Conservation (phyloP, 2,329 filamentous ascomycete species). For the Sclerotinia spermophila region DNA sequence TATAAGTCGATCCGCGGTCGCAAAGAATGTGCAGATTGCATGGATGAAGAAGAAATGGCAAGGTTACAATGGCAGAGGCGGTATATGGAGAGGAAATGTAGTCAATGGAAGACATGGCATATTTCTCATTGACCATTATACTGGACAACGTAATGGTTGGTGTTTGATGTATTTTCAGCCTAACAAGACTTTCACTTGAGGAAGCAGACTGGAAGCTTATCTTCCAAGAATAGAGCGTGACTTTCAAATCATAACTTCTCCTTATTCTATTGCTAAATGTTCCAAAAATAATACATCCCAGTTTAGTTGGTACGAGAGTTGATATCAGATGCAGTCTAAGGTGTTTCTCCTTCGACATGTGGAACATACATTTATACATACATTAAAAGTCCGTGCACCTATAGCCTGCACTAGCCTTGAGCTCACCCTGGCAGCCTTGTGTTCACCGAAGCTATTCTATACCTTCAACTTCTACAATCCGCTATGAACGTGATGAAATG, state of each 20-base stretch:
- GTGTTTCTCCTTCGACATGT: not conserved
- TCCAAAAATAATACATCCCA: not conserved
- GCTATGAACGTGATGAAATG: constrained; percentile 14
- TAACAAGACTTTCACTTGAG: not conserved
- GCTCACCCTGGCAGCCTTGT: constrained; percentile 15
- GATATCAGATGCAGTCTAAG: not conserved
- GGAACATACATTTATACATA: not conserved
- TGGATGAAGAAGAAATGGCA: not conserved
- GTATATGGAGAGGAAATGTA: not conserved
- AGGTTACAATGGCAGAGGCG: not conserved
- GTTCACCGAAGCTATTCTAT: not conserved
- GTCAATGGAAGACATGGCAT: not conserved
- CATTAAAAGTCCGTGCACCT: constrained; percentile 1
- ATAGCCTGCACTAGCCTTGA: constrained; percentile 16
- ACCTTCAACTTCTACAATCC: not conserved
- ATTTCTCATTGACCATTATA: not conserved
- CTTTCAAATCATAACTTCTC: not conserved
- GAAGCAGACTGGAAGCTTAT: not conserved
- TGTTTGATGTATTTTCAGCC: not conserved
- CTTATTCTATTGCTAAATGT: not conserved
- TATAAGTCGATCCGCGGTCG: not conserved
- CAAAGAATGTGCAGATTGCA: not conserved
- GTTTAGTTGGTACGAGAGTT: not conserved
- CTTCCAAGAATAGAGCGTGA: not conserved
- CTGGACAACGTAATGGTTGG: not conserved